Conservation (phyloP, 148 eudicot species). For the Heliosperma pusillum region DNA sequence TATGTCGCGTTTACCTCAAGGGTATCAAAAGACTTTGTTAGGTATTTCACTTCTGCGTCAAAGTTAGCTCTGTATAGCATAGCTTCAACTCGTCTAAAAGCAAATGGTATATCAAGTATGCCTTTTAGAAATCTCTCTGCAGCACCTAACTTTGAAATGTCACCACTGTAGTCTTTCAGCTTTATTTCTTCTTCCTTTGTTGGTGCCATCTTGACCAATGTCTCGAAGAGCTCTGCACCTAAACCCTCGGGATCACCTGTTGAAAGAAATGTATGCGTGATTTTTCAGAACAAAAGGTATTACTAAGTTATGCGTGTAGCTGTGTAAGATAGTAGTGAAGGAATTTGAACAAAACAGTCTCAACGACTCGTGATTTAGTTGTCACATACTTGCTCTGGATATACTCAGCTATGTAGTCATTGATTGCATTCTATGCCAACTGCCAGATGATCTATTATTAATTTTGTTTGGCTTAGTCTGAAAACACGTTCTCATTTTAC, state of each 20-base stretch:
- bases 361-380: background rate
- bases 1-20: slow-evolving; percentile 55
- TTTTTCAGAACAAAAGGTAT: background rate
- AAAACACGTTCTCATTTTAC: too few species aligned
- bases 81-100: slow-evolving; percentile 88
- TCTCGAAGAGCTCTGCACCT: slow-evolving; percentile 82
- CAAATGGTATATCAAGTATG: slow-evolving; percentile 82
- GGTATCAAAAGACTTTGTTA: slow-evolving; percentile 69
- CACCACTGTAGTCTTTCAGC: slow-evolving; percentile 73
- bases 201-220: slow-evolving; percentile 94
- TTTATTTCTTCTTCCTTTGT: slow-evolving; percentile 95
- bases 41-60: slow-evolving; percentile 68
- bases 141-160: slow-evolving; percentile 70
- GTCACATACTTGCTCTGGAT: background rate
- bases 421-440: background rate
- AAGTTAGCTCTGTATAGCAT: slow-evolving; percentile 93
- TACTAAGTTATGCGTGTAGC: background rate
- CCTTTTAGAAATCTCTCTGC: slow-evolving; percentile 91
- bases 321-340: background rate
- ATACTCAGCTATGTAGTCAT: background rate
- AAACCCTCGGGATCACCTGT: slow-evolving; percentile 81
- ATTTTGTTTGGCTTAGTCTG: too few species aligned
- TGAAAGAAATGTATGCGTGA: slow-evolving; percentile 11
- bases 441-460: too few species aligned
- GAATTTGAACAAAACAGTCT: background rate